These are phyloP conservation scores for Bromus sterilis DNA, from an alignment of 176 grass and related monocot species.

Conservation along the genomic window DNA sequence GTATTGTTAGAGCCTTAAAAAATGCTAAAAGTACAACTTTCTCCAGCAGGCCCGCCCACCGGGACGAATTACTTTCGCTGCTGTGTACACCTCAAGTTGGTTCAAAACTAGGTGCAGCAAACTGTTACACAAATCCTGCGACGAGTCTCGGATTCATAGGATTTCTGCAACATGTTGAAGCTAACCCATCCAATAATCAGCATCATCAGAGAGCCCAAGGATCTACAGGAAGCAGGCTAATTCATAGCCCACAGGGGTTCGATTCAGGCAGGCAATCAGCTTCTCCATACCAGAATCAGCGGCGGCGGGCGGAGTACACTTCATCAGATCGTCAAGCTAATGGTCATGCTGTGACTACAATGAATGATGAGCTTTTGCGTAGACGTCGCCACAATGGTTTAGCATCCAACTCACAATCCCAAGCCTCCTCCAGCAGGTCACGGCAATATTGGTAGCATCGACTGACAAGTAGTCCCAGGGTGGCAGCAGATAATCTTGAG, in stretches of 20 bases:
- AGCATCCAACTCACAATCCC: neutral
- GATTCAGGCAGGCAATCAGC: neutral
- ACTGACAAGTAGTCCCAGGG: too few relatives aligned
- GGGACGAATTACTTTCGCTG: slow-evolving; percentile 28
- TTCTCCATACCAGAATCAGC: neutral
- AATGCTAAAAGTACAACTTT: neutral
- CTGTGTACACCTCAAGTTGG: slow-evolving; percentile 42
- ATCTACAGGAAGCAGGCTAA: neutral
- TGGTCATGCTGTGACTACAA: neutral
- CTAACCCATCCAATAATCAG: neutral
- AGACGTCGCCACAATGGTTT: neutral
- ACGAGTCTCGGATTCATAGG: too few relatives aligned
- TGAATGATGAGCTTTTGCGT: too few relatives aligned
- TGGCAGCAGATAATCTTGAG: too few relatives aligned
- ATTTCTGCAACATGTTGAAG: neutral
- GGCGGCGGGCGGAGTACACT: neutral
- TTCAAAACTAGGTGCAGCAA: slow-evolving; percentile 29
- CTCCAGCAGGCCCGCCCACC: neutral
- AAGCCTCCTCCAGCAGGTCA: neutral
- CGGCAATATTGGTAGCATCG: too few relatives aligned
- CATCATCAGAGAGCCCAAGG: neutral
- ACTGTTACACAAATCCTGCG: too few relatives aligned
- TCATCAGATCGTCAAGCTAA: neutral
- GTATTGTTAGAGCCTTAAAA: slow-evolving; percentile 31
- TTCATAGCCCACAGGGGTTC: too few relatives aligned